These are phyloP conservation scores for Suillus weaverae DNA, from an alignment of 768 basidiomycete species.

Conservation along the genomic window DNA sequence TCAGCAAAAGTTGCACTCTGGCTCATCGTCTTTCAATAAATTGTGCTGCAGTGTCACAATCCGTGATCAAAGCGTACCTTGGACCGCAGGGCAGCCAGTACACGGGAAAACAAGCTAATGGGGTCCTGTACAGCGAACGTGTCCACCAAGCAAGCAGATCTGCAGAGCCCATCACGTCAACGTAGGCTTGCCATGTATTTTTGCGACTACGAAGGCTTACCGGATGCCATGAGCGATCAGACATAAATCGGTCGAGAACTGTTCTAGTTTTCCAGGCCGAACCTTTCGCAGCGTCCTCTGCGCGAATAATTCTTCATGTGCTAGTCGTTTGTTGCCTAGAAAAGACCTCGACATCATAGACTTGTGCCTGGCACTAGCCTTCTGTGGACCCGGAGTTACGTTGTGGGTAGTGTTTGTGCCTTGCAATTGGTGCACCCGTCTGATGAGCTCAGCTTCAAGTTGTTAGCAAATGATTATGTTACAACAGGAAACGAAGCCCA, in stretches of 20 bases:
- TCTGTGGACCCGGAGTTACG: not conserved
- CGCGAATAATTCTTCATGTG: constrained; percentile 8
- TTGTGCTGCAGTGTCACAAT: not conserved
- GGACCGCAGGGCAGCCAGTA: constrained; percentile 41
- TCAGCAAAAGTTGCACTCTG: constrained; percentile 35
- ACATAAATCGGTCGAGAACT: constrained; percentile 42
- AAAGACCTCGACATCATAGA: constrained; percentile 1
- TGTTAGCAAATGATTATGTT: not conserved
- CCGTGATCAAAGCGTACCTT: constrained; percentile 32
- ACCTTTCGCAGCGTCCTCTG: constrained; percentile 12
- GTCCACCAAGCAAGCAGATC: constrained; percentile 56
- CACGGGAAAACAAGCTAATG: constrained; percentile 31
- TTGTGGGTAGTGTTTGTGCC: not conserved
- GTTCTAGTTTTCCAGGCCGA: constrained; percentile 15
- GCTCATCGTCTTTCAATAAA: not conserved
- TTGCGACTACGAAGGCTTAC: constrained; percentile 27
- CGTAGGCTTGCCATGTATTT: not conserved
- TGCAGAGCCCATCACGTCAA: constrained; percentile 17
- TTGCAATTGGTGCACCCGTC: too few species aligned
- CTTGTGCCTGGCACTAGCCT: not conserved
- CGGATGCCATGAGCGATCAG: constrained; percentile 44
- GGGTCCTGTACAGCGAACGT: constrained; percentile 37
- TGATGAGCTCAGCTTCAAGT: not conserved
- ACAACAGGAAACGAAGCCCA: not conserved
- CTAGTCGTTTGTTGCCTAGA: not conserved